Base-by-base conservation (phyloP, 148 eudicot species). In the Agrostemma githago region DNA sequence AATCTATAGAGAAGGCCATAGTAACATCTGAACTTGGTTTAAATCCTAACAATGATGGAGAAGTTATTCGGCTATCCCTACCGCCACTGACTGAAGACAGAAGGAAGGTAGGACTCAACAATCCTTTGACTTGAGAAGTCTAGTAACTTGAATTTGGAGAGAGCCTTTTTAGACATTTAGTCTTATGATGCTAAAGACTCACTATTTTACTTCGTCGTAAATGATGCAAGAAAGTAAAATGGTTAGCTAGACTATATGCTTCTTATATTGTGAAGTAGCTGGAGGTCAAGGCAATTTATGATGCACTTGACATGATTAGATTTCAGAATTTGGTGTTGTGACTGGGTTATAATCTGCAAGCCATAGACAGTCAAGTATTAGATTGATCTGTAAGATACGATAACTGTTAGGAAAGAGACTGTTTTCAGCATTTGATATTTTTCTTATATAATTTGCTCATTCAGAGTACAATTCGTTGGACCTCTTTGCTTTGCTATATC, bases 1-100 rank as follows among this genome's bases (percentile, higher is more conserved):
- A 95, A 86, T 68, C 80, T 60, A 95, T 95, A 75, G 99, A 95
- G 86, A 95, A 95, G 85, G 99, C 99, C 74, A 85, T 95, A 64
- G 96, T 95, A 38, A 77, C 66, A 81, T 89, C 99, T 68, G 88
- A 85, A 72, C 83, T 95, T 84, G 99, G 92, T 76, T 7, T 92
- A 78, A 89, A 87, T 78, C 97, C 97, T 70, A 95, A 74, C 77
- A 95, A 95, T 82, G 99, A 95, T 70, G 99, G 99, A 71, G 97
- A 92, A 37, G 92, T 89, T 72, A 95, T 95, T 62, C 87, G 99
- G 72, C 81, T 92, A 78, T 76, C 96, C 72, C 54, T 95, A 43
- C 99, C 99, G 63, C 96, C 88, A 62, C 81, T 95, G 76, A 95
- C 99, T 63, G 79, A 97, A 48, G 99, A 95, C 7, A 86, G 99